phyloP scores from a whole-genome alignment of 2,329 filamentous ascomycete genomes.

The Dactylellina parvicollis region DNA sequence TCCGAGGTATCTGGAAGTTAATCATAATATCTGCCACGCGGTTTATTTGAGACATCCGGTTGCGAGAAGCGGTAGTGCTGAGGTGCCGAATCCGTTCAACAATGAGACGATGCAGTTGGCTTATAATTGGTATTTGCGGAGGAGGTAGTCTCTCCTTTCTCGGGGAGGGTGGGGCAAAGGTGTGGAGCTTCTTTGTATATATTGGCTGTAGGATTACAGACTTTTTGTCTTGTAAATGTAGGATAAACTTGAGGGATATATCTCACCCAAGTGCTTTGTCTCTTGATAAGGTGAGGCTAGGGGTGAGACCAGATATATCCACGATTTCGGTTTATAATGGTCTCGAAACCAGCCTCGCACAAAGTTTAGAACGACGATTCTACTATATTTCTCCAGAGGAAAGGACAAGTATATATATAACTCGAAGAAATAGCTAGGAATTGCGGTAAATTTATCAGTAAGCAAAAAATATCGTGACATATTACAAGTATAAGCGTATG shows the following conservation, averaged over 20 bases:
- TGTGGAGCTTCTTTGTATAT: background rate
- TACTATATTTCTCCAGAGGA: too few species aligned
- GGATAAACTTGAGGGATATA: too few species aligned
- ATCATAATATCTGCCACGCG: conserved; percentile 94
- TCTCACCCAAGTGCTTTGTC: too few species aligned
- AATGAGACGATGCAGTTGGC: conserved; percentile 77
- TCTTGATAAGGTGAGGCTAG: background rate
- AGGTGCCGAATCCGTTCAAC: conserved; percentile 57
- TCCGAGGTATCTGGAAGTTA: conserved; percentile 93
- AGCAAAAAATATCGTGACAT: too few species aligned
- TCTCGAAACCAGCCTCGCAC: too few species aligned
- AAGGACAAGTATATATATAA: background rate
- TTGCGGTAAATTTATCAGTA: too few species aligned
- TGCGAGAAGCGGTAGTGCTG: conserved; percentile 77
- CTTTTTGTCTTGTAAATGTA: background rate
- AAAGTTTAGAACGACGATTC: too few species aligned
- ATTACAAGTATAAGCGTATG: too few species aligned
- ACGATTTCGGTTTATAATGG: background rate
- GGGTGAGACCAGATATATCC: background rate
- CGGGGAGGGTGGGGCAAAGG: background rate
- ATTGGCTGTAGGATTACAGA: background rate
- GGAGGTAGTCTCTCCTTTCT: conserved; percentile 67
- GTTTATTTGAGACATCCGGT: conserved; percentile 96
- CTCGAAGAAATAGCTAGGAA: too few species aligned
- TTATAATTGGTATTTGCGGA: conserved; percentile 92